A percentile compares a stretch with the other conserved stretches of the same genome.
phyloP scores from a whole-genome alignment of 495 filamentous ascomycete species.

The Poronia punctata region DNA sequence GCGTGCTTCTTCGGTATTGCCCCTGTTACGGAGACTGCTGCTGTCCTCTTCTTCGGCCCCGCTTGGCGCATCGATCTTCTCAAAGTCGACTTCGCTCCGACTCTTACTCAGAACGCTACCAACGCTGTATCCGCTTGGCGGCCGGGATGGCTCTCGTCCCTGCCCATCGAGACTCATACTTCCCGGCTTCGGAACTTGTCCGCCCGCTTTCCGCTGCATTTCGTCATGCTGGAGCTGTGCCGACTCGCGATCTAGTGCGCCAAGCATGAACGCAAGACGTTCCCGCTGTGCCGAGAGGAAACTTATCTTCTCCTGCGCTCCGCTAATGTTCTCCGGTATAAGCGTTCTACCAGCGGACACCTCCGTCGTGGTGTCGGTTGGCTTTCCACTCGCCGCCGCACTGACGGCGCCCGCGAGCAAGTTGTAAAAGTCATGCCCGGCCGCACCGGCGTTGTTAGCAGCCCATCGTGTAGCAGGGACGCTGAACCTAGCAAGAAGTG shows the following conservation, averaged over 20 bases:
- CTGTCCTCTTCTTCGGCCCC: conserved; percentile 40
- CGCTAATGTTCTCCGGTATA: conserved; percentile 58
- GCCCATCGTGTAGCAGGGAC: conserved; percentile 55
- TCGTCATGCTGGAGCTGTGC: conserved; percentile 32
- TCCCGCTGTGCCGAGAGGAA: conserved; percentile 72
- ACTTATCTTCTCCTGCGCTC: conserved; percentile 55
- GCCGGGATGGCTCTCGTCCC: conserved; percentile 23
- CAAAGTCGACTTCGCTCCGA: conserved; percentile 71
- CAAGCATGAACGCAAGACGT: conserved; percentile 59
- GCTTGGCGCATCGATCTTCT: conserved; percentile 71
- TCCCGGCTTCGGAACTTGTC: conserved; percentile 14
- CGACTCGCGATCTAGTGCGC: conserved; percentile 69
- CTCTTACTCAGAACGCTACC: conserved; percentile 58
- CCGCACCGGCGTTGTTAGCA: conserved; percentile 29
- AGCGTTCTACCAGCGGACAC: conserved; percentile 52
- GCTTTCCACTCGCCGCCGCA: conserved; percentile 27
- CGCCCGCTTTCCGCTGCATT: conserved; percentile 25
- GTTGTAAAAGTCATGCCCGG: conserved; percentile 62
- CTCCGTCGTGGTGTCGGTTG: conserved; percentile 2
- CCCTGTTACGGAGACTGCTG: conserved; percentile 23
- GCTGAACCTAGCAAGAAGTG: conserved; percentile 75
- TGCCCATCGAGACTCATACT: conserved; percentile 27
- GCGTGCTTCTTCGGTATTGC: conserved; percentile 5
- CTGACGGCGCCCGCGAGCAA: conserved; percentile 64
- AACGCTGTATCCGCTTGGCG: conserved; percentile 41